These are phyloP conservation scores for Theobroma grandiflorum DNA, from an alignment of 441 rosid species.

Conservation along the genomic window DNA sequence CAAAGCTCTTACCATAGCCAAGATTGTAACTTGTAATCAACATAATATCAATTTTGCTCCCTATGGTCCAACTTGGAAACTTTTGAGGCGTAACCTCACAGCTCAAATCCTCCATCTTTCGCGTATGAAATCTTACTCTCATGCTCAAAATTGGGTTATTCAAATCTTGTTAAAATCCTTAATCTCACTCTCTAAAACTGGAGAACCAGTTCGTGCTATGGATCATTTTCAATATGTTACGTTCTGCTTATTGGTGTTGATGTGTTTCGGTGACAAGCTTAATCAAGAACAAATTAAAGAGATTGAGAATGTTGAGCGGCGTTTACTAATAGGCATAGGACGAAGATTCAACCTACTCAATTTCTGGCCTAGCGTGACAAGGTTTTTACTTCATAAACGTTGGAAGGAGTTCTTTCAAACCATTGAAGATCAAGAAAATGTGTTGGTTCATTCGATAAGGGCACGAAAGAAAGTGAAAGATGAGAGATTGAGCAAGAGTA, in stretches of 20 bases:
- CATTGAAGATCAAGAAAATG: neutral
- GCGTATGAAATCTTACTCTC: constrained; percentile 22
- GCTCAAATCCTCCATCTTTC: constrained; percentile 28
- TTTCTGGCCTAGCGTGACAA: constrained; percentile 46
- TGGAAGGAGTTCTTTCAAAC: constrained; percentile 40
- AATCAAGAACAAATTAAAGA: constrained; percentile 34
- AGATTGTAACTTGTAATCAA: neutral
- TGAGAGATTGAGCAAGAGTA: neutral
- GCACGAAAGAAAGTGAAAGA: constrained; percentile 3
- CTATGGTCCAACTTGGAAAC: constrained; percentile 31
- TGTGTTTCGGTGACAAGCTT: constrained; percentile 53
- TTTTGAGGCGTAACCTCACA: constrained; percentile 21
- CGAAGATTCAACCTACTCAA: constrained; percentile 30
- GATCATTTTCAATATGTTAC: constrained; percentile 42
- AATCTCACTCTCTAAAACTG: neutral
- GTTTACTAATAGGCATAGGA: neutral
- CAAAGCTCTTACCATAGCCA: neutral
- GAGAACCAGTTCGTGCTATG: constrained; percentile 26
- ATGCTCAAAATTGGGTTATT: constrained; percentile 42
- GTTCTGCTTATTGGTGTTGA: constrained; percentile 38
- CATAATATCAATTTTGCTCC: neutral
- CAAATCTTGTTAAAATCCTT: constrained; percentile 29
- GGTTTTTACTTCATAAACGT: constrained; percentile 27
- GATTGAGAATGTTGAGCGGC: constrained; percentile 31
- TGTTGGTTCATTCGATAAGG: neutral